A percentile compares a stretch with the other conserved stretches of the same genome.
Evolutionary conservation across 2,329 filamentous ascomycete species (phyloP).

Genomic region (Talaromyces sp.): DNA sequence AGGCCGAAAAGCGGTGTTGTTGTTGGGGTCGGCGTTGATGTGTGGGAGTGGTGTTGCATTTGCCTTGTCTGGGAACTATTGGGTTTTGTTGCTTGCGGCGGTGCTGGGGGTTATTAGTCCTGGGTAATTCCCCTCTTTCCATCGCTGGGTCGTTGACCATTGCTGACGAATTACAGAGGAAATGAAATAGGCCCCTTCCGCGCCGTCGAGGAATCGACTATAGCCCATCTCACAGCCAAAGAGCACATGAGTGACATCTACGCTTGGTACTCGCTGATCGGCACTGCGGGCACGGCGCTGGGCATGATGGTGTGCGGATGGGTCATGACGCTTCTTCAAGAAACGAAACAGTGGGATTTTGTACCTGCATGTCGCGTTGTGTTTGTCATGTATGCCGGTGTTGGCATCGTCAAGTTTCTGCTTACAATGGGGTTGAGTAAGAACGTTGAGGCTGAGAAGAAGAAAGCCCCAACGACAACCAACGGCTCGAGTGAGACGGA

Average conservation of each 20-base stretch:
- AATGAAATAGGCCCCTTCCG: constrained; percentile 67
- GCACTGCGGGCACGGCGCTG: constrained; percentile 58
- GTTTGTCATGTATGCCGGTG: constrained; percentile 56
- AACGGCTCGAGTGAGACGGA: constrained; percentile 35
- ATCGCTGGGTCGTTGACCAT: not conserved
- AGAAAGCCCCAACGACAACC: constrained; percentile 17
- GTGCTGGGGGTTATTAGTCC: constrained; percentile 61
- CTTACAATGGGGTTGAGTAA: constrained; percentile 51
- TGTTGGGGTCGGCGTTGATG: constrained; percentile 57
- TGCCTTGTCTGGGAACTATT: constrained; percentile 55
- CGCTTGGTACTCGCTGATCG: constrained; percentile 58
- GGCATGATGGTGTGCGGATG: constrained; percentile 61
- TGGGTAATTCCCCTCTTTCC: constrained; percentile 31
- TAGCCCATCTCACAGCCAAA: constrained; percentile 59
- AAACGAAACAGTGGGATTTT: constrained; percentile 42
- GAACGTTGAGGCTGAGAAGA: constrained; percentile 43
- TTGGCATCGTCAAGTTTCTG: constrained; percentile 58
- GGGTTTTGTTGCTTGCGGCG: constrained; percentile 57
- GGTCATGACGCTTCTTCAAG: constrained; percentile 52
- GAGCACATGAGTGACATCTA: constrained; percentile 60
- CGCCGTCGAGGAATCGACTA: constrained; percentile 63
- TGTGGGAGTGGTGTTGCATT: constrained; percentile 55
- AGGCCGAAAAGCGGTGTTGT: constrained; percentile 55
- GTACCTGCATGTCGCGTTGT: constrained; percentile 53
- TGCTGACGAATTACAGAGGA: constrained; percentile 37